Evolutionary conservation across 164 flowering plant species (phyloP).

Genomic region (Amborella trichopoda): DNA sequence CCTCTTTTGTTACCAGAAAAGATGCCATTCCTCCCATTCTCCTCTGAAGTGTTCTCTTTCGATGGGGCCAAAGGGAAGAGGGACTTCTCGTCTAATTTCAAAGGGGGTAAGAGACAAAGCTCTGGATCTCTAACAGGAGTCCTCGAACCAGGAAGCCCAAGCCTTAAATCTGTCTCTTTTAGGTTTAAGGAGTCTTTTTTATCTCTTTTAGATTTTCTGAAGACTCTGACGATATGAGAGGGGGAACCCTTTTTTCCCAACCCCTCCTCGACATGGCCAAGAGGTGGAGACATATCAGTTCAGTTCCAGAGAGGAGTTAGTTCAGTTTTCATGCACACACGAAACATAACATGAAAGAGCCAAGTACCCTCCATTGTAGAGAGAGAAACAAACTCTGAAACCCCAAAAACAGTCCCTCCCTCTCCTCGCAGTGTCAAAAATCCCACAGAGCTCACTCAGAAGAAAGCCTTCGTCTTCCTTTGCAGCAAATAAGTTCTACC

Average conservation of each 20-base stretch:
- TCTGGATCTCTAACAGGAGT: conserved; percentile 63
- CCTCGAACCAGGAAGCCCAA: conserved; percentile 91
- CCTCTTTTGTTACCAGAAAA: conserved; percentile 79
- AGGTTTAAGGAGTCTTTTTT: conserved; percentile 43
- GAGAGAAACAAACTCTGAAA: too few relatives aligned
- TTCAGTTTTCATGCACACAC: too few relatives aligned
- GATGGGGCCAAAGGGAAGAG: conserved; percentile 67
- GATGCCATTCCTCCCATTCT: conserved; percentile 9
- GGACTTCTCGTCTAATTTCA: conserved; percentile 64
- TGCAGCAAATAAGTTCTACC: too few relatives aligned
- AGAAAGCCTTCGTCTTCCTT: too few relatives aligned
- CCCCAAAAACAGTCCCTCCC: too few relatives aligned
- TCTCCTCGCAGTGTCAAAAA: too few relatives aligned
- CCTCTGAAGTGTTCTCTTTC: conserved; percentile 20
- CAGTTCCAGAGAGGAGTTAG: too few relatives aligned
- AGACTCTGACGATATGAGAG: conserved; percentile 35
- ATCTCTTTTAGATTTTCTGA: conserved; percentile 28
- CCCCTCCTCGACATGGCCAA: conserved; percentile 40
- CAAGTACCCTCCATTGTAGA: too few relatives aligned
- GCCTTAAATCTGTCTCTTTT: conserved; percentile 82
- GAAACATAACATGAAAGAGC: too few relatives aligned
- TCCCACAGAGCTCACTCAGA: too few relatives aligned
- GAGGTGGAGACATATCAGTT: conserved; percentile 40
- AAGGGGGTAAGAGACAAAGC: conserved; percentile 22
- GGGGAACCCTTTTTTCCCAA: conserved; percentile 30